A percentile compares a stretch with the other conserved stretches of the same genome.
Evolutionary conservation across 352 stramenopile species (phyloP).

Genomic region (Globisporangium radiosum): DNA sequence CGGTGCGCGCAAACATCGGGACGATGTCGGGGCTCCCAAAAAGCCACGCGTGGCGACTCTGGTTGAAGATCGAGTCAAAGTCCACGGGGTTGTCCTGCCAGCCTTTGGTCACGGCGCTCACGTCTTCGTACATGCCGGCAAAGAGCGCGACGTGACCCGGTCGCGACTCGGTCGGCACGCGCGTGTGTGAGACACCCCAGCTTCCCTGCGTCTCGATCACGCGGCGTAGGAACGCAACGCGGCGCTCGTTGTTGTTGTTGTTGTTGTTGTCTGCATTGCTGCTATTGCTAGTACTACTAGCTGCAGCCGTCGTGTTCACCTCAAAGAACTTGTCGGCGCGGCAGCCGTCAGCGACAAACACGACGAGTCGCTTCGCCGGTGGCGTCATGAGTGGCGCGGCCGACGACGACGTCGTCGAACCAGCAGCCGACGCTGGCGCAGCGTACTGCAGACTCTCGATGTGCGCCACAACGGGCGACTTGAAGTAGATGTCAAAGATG

Average conservation of each 20-base stretch:
- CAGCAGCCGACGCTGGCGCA: constrained; percentile 1
- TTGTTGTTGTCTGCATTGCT: constrained; percentile 4
- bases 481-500: constrained; percentile 91
- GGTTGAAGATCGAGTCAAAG: constrained; percentile 85
- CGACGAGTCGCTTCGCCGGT: constrained; percentile 57
- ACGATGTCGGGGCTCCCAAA: constrained; percentile 84
- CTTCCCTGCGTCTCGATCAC: constrained; percentile 47
- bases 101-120: constrained; percentile 82
- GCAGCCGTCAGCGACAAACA: constrained; percentile 83
- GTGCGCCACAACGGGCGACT: constrained; percentile 66
- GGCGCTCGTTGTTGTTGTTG: constrained; percentile 6
- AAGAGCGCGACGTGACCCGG: constrained; percentile 82
- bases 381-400: constrained; percentile 18
- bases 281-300: constrained; percentile 1
- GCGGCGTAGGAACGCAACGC: constrained; percentile 60
- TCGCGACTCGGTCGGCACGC: constrained; percentile 80
- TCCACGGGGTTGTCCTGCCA: constrained; percentile 85
- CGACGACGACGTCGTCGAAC: constrained; percentile 11
- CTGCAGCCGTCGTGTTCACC: constrained; percentile 18
- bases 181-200: constrained; percentile 83
- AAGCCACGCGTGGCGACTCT: constrained; percentile 57
- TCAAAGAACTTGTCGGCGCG: constrained; percentile 83
- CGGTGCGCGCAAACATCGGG: constrained; percentile 79
- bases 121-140: constrained; percentile 85
- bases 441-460: constrained; percentile 45